A percentile compares a stretch with the other conserved stretches of the same genome.
Conservation (phyloP, 2,329 filamentous ascomycete species). For the Huntiella bhutanensis region DNA sequence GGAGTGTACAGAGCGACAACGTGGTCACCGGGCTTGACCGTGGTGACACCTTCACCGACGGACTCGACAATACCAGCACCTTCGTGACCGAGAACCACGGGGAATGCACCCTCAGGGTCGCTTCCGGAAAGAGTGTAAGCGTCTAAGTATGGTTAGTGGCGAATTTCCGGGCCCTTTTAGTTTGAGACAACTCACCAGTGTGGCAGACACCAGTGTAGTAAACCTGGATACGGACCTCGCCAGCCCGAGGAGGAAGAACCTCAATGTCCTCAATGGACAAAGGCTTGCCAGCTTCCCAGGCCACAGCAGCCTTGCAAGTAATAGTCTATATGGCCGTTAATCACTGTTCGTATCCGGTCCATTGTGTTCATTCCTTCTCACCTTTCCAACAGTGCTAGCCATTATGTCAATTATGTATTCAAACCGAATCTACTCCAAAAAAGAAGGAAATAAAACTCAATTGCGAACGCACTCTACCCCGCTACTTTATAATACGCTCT, state of each 20-base stretch:
- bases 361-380: neutral
- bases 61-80: conserved; percentile 86
- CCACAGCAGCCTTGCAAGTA: conserved; percentile 91
- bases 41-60: conserved; percentile 84
- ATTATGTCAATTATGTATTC: conserved; percentile 3
- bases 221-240: conserved; percentile 94
- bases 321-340: conserved; percentile 44
- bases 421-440: neutral
- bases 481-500: no score
- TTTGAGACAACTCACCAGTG: conserved; percentile 42
- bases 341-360: neutral
- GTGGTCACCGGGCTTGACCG: conserved; percentile 82
- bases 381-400: conserved; percentile 12
- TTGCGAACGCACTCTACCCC: no score
- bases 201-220: conserved; percentile 98
- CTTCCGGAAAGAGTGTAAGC: conserved; percentile 92
- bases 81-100: conserved; percentile 75
- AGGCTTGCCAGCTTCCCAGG: conserved; percentile 89
- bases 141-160: conserved; percentile 31
- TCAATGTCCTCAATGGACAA: conserved; percentile 82
- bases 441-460: neutral
- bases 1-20: conserved; percentile 86
- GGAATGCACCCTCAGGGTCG: conserved; percentile 89
- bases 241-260: conserved; percentile 69
- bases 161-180: neutral